Percentiles rank a stretch among this genome's conserved stretches.
These are phyloP conservation scores for Golubevia pallescens DNA, from an alignment of 1,284 basidiomycete species.

Conservation along the genomic window DNA sequence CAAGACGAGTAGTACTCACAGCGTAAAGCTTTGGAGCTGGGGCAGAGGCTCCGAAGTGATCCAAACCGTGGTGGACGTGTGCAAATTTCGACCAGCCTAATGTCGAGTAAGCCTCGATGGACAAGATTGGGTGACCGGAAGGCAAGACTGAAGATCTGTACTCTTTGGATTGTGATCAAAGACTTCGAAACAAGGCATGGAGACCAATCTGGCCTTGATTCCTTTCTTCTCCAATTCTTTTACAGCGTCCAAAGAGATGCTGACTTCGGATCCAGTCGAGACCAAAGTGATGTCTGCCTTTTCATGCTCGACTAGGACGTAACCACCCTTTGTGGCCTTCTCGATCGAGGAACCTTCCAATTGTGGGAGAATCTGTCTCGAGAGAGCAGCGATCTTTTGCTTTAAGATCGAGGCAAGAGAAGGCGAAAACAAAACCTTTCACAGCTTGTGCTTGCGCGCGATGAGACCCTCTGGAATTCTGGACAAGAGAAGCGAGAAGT, in stretches of 20 bases:
- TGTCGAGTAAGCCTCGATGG: constrained; percentile 77
- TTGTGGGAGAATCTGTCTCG: constrained; percentile 90
- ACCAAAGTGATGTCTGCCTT: constrained; percentile 84
- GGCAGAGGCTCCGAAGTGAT: constrained; percentile 76
- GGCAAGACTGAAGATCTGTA: constrained; percentile 85
- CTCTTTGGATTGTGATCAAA: constrained; percentile 82
- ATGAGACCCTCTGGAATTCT: too few relatives aligned
- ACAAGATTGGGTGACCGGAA: constrained; percentile 85
- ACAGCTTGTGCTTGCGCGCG: too few relatives aligned
- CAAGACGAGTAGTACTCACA: constrained; percentile 65
- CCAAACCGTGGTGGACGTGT: constrained; percentile 54
- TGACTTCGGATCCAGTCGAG: constrained; percentile 85
- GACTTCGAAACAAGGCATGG: constrained; percentile 85
- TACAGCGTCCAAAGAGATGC: constrained; percentile 83
- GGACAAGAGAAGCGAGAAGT: too few relatives aligned
- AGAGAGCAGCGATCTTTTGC: constrained; percentile 79
- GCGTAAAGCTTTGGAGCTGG: constrained; percentile 86
- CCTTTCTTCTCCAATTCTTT: constrained; percentile 72
- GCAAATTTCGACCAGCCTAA: constrained; percentile 61
- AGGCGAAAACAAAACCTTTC: too few relatives aligned
- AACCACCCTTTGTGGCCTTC: constrained; percentile 82
- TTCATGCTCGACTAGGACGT: constrained; percentile 80
- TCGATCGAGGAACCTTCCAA: constrained; percentile 86
- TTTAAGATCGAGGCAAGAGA: too few relatives aligned
- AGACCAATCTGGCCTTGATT: constrained; percentile 81